These are phyloP conservation scores for Brettanomyces sp. DNA, from an alignment of 805 yeast species.

Conservation along the genomic window DNA sequence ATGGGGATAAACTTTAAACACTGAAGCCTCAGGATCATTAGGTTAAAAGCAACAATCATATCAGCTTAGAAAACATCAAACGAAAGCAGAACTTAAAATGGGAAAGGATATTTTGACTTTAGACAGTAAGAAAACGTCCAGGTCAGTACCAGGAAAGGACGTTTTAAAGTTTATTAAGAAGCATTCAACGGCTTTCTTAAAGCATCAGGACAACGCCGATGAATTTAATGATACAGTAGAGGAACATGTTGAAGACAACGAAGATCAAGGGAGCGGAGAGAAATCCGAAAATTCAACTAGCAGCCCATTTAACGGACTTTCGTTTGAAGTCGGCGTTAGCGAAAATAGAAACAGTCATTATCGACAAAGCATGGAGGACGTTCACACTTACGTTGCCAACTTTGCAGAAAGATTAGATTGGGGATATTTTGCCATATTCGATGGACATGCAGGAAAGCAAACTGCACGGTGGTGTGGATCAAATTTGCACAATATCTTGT, in stretches of 20 bases:
- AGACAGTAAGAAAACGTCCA: neutral
- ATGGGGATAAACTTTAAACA: too few relatives aligned
- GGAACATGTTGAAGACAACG: conserved; percentile 1
- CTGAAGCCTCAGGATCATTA: too few relatives aligned
- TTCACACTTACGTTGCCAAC: conserved; percentile 86
- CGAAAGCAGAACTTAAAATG: too few relatives aligned
- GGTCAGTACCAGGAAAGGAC: conserved; percentile 13
- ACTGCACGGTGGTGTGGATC: conserved; percentile 95
- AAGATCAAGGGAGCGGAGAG: conserved; percentile 2
- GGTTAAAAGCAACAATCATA: too few relatives aligned
- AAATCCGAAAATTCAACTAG: neutral
- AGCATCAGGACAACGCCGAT: conserved; percentile 2
- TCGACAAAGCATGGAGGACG: conserved; percentile 91
- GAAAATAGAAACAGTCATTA: conserved; percentile 77
- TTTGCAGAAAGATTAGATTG: conserved; percentile 86
- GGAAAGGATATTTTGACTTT: too few relatives aligned
- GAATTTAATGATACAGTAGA: neutral
- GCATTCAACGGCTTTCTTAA: conserved; percentile 15
- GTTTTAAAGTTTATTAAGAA: conserved; percentile 15
- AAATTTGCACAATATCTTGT: conserved; percentile 63
- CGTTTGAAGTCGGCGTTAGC: conserved; percentile 84
- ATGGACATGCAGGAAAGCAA: conserved; percentile 93
- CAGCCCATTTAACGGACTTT: conserved; percentile 45
- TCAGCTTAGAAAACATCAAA: too few relatives aligned
- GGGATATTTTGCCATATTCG: conserved; percentile 93